Evolutionary conservation across 208 protist species (phyloP), one percentile per base, ranked within the genome.

Genomic region (Entamoeba histolytica): DNA sequence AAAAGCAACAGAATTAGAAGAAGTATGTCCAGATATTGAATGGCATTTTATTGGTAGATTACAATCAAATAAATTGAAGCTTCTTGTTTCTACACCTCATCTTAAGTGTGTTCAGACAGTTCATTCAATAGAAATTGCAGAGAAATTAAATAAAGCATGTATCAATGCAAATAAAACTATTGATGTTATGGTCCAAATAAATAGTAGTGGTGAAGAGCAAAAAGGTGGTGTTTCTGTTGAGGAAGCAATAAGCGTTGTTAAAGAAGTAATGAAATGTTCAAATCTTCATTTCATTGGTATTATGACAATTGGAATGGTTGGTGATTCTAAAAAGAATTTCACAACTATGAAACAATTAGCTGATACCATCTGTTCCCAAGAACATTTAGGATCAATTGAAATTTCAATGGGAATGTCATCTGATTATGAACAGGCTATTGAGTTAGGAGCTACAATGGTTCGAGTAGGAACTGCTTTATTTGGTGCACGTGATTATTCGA

Each of bases 31-130:
- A 0, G 98, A 98, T 94, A 97, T 98, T 51, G 91, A 95, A 49
- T 99, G 98, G 98, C 98, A 98, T 94, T 99, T 99, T 93, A 98
- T 99, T 94, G 98, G 98, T 12, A 97, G 98, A 93, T 94, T 99
- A 52, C 98, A 99, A 95, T 98, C 96, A 94, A 99, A 99, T 95
- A 99, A 99, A 94, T 95, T 97, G 91, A 97, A 97, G 94, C 93
- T 96, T 91, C 94, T 98, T 28, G 95, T 97, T 12, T 55, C 51
- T 57, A 91, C 97, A 10, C 94, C 95, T 17, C 96, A 96, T 93
- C 92, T 98, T 14, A 23, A 28, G 17, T 93, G 97, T 6, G 96
- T 99, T 6, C 95, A 99, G 92, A 98, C 97, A 31, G 95, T 99
- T 15, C 97, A 98, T 94, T 97, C 94, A 35, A 93, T 93, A 35